phyloP scores from a whole-genome alignment of 2,329 filamentous ascomycete species.

The Penicillium sp. region DNA sequence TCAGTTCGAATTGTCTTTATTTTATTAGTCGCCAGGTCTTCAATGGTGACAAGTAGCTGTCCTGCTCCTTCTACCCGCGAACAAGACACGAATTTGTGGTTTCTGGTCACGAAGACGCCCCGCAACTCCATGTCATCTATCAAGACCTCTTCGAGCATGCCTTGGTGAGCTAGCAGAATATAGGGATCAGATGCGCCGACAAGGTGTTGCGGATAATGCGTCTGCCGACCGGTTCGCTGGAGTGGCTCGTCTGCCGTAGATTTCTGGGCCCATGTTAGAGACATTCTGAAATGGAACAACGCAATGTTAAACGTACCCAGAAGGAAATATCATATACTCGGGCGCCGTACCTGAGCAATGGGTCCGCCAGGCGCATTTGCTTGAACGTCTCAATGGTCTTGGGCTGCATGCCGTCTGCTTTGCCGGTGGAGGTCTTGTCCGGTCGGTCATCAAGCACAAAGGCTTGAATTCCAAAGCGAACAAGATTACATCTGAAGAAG shows the following conservation, averaged over 20 bases:
- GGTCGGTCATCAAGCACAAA: conserved; percentile 67
- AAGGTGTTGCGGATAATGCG: conserved; percentile 60
- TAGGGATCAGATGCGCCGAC: conserved; percentile 55
- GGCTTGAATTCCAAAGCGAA: conserved; percentile 64
- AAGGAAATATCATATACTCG: conserved; percentile 73
- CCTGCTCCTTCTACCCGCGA: conserved; percentile 31
- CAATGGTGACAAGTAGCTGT: conserved; percentile 45
- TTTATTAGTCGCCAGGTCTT: conserved; percentile 36
- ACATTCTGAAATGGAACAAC: neutral
- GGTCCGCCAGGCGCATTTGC: conserved; percentile 70
- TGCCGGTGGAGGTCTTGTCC: conserved; percentile 65
- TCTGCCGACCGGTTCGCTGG: conserved; percentile 61
- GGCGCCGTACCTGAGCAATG: conserved; percentile 64
- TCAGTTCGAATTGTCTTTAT: conserved; percentile 53
- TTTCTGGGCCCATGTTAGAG: conserved; percentile 19
- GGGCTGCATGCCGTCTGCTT: conserved; percentile 71
- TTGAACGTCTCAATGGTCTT: conserved; percentile 76
- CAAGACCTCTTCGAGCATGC: conserved; percentile 70
- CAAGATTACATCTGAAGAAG: conserved; percentile 52
- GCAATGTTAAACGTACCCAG: conserved; percentile 54
- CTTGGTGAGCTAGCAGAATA: conserved; percentile 63
- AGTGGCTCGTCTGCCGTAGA: conserved; percentile 51
- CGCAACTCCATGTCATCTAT: conserved; percentile 66
- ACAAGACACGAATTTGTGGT: conserved; percentile 61
- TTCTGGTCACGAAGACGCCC: conserved; percentile 62